Base-by-base conservation (phyloP, 2,329 filamentous ascomycete species). In the Sphaerostilbella broomeana region DNA sequence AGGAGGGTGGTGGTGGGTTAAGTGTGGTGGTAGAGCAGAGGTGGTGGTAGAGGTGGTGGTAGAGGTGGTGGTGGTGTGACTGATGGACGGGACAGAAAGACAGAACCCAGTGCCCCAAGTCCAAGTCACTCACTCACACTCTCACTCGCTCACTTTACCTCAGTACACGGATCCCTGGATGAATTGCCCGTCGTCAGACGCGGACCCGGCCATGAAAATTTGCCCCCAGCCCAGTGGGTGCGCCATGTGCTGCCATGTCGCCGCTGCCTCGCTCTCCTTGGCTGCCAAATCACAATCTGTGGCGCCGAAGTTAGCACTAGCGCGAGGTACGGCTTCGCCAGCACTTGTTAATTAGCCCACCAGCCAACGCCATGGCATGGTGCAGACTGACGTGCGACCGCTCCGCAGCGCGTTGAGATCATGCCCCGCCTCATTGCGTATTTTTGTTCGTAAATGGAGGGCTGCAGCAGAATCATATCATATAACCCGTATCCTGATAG, bases 221-320 rank as follows among this genome's bases (percentile, higher is more conserved):
- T 43, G 29, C 46, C 42, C 39, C 40, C 40, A 38, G 45, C 46
- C 46, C 47, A 44, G 42, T 35, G 27, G 44, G 39, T 30, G 36
- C 35, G 33, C n/a, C 15, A 22, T 13, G 24, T 33, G 33, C 38
- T 37, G 35, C 37, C 41, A 41, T 42, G 42, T 42, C n/a, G 26
- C 34, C 32, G 29, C 36, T 20, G 22, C 28, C 21, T 33, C 22
- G 13, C 37, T 17, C 20, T 28, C 21, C 38, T 11, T 28, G 28
- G 31, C 16, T n/a, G 28, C 16, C 21, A 15, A 25, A 22, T 11
- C 17, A 15, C n/a, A n/a, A n/a, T n/a, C n/a, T n/a, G n/a, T n/a
- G n/a, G n/a, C n/a, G n/a, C n/a, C n/a, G n/a, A 34, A 15, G 35
- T n/a, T 15, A 27, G 17, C n/a, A 24, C 17, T 43, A 45, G 43